Evolutionary conservation across 78 protist genomes (phyloP).

Genomic region (Salpingoeca rosetta): DNA sequence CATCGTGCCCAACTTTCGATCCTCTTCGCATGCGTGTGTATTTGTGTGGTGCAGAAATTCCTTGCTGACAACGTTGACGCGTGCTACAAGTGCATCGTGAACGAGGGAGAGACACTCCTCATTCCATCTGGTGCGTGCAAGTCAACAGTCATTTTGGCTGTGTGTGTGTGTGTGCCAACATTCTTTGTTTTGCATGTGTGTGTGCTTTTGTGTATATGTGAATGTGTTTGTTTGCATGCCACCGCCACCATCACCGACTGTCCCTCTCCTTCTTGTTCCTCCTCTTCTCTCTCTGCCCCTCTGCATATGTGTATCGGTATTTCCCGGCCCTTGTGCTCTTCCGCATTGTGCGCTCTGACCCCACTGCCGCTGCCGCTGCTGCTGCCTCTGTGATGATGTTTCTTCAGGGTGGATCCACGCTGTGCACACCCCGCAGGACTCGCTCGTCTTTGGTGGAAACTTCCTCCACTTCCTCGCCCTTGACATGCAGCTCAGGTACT

Average conservation of each 20-base stretch:
- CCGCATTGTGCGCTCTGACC: no score
- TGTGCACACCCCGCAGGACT: constrained; percentile 29
- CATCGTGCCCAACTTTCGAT: no score
- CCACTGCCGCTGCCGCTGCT: no score
- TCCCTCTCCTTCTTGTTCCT: background rate
- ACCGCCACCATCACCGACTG: background rate
- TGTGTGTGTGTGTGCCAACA: background rate
- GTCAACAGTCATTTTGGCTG: background rate
- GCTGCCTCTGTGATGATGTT: background rate
- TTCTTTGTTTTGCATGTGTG: background rate
- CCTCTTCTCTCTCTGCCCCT: background rate
- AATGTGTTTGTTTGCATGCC: background rate
- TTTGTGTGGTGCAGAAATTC: background rate
- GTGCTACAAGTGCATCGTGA: background rate
- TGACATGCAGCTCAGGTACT: constrained; percentile 18
- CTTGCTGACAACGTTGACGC: background rate
- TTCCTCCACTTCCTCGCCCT: constrained; percentile 12
- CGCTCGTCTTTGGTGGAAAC: constrained; percentile 39
- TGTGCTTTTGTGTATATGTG: background rate
- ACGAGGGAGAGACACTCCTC: background rate
- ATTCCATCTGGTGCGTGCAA: background rate
- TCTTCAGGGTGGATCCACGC: constrained; percentile 31
- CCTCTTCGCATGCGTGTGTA: background rate
- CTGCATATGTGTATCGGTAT: background rate
- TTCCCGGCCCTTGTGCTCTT: no score